Percentiles rank a stretch among this genome's conserved stretches.
Evolutionary conservation across 805 yeast genomes (phyloP).

Genomic region (Lipomyces starkeyi): DNA sequence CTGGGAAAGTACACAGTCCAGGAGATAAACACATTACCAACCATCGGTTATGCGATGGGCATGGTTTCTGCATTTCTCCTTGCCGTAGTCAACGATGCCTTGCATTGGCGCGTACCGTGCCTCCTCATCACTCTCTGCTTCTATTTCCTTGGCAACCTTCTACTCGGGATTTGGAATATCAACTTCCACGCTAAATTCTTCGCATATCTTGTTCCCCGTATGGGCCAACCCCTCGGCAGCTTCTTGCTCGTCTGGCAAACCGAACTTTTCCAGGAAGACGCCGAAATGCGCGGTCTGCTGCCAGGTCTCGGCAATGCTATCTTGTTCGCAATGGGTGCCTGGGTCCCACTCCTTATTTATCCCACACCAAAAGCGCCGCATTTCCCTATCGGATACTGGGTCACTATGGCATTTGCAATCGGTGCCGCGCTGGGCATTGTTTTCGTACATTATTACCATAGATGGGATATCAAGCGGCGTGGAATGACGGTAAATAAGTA

Average conservation of each 20-base stretch:
- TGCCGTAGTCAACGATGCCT: constrained; percentile 43
- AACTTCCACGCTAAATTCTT: constrained; percentile 62
- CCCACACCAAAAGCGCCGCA: constrained; percentile 42
- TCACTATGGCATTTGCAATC: constrained; percentile 21
- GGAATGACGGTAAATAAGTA: constrained; percentile 11
- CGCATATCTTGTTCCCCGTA: constrained; percentile 61
- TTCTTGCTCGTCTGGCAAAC: constrained; percentile 63
- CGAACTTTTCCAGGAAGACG: constrained; percentile 60
- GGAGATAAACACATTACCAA: constrained; percentile 45
- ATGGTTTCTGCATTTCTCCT: constrained; percentile 41
- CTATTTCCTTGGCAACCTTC: constrained; percentile 56
- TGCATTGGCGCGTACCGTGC: constrained; percentile 53
- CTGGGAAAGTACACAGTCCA: constrained; percentile 34
- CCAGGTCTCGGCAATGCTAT: constrained; percentile 44
- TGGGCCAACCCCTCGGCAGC: constrained; percentile 66
- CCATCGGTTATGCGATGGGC: constrained; percentile 45
- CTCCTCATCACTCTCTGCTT: constrained; percentile 53
- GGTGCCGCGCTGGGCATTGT: constrained; percentile 17
- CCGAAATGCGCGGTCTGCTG: constrained; percentile 45
- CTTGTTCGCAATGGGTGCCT: constrained; percentile 46
- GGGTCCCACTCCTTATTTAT: constrained; percentile 53
- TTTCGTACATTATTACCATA: constrained; percentile 2
- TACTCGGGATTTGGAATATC: constrained; percentile 61
- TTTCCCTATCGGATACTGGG: constrained; percentile 39
- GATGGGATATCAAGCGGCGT: constrained; percentile 9